phyloP scores from a whole-genome alignment of 108 stramenopile species.

The Cyclotella sp. region DNA sequence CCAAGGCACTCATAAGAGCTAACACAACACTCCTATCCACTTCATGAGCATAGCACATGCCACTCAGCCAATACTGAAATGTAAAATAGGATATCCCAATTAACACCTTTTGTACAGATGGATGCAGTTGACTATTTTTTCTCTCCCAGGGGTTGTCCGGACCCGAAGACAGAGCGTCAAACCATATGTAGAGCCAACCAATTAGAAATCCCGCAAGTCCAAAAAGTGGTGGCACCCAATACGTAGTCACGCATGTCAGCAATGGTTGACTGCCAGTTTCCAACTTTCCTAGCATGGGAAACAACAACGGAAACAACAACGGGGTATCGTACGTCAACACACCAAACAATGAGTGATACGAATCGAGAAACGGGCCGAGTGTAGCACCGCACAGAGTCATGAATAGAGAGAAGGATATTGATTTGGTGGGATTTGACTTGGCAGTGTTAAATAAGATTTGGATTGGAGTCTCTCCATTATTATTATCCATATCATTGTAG shows the following conservation, averaged over 20 bases:
- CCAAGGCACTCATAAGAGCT: conserved; percentile 70
- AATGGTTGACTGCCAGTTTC: conserved; percentile 53
- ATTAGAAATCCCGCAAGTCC: conserved; percentile 86
- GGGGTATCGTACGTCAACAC: conserved; percentile 84
- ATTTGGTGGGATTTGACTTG: conserved; percentile 31
- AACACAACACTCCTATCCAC: conserved; percentile 68
- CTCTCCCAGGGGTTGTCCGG: conserved; percentile 9
- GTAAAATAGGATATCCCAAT: conserved; percentile 85
- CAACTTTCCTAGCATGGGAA: conserved; percentile 57
- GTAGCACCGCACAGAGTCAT: conserved; percentile 77
- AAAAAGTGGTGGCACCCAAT: conserved; percentile 89
- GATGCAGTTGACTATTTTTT: conserved; percentile 17
- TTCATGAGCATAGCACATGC: conserved; percentile 55
- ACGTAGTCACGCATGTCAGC: conserved; percentile 64
- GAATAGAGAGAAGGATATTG: conserved; percentile 58
- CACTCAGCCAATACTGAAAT: conserved; percentile 88
- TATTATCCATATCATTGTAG: conserved; percentile 8
- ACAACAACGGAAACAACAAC: conserved; percentile 52
- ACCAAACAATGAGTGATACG: conserved; percentile 81
- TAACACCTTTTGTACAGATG: conserved; percentile 62
- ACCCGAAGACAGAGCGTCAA: conserved; percentile 51
- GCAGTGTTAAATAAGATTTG: conserved; percentile 19
- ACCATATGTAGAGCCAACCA: conserved; percentile 82
- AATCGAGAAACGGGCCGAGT: conserved; percentile 87
- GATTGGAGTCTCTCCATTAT: conserved; percentile 9